These are phyloP conservation scores for Citrullus mucosospermus DNA, from an alignment of 306 rosid species.

Conservation along the genomic window DNA sequence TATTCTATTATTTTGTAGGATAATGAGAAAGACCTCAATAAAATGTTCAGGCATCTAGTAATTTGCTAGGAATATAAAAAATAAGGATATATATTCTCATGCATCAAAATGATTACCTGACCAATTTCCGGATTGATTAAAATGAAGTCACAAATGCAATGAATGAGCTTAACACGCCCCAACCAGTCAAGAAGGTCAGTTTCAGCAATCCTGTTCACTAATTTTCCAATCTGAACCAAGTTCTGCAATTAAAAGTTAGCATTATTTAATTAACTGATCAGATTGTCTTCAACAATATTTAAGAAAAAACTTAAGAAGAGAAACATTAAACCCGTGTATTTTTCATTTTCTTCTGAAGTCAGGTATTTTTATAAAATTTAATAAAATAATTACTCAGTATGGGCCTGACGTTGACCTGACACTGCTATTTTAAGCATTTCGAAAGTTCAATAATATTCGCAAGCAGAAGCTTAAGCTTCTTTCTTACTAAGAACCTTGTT, in stretches of 20 bases:
- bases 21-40: neutral
- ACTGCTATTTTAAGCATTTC: too few species aligned
- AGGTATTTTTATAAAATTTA: too few species aligned
- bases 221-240: constrained; percentile 41
- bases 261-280: neutral
- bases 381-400: too few species aligned
- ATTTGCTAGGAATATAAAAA: neutral
- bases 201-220: constrained; percentile 50
- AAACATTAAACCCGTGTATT: neutral
- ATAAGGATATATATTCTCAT: neutral
- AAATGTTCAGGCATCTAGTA: neutral
- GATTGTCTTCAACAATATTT: neutral
- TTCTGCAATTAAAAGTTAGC: constrained; percentile 31
- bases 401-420: too few species aligned
- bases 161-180: constrained; percentile 72
- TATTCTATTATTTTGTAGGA: neutral
- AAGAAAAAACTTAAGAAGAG: neutral
- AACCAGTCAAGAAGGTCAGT: constrained; percentile 65
- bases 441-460: too few species aligned
- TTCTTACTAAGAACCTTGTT: too few species aligned
- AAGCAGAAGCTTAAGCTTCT: too few species aligned
- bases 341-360: too few species aligned
- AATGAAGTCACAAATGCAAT: constrained; percentile 65
- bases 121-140: constrained; percentile 64
- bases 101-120: constrained; percentile 47